Base-by-base conservation (phyloP, 345 rosid species). In the Rhodamnia argentea region DNA sequence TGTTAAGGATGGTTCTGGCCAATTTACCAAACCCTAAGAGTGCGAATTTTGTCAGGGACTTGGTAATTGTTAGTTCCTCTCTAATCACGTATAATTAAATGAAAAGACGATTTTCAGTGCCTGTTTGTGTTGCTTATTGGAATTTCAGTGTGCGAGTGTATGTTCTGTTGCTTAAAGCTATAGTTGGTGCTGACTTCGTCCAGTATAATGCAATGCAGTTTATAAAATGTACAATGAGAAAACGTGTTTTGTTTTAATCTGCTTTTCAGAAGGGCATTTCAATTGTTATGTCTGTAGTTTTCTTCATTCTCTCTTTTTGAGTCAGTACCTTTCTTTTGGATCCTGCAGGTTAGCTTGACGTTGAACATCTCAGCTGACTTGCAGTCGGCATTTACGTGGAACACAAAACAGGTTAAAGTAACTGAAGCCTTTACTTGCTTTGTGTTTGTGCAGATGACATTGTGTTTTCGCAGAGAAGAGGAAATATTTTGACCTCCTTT, bases 381-480 rank as follows among this genome's bases (percentile, higher is more conserved):
- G 83, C 97, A 94, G 87, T 95, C 99, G n/a, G 83, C 95, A 50
- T 98, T 95, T 87, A 95, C 98, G 14, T 96, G 99, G 99, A 98
- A 98, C 93, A 98, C 99, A 11, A 96, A 98, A 86, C 99, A 98
- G 98, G 99, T 98, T 76, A 74, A 74, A 76, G 23, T 86, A 51
- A 42, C 22, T 37, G 47, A 70, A 37, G 0, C 81, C 26, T 70
- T 32, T 26, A 37, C 81, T 70, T 37, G 78, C 47, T 70, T 32
- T 37, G 15, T 0, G 7, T 70, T 18, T 70, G 81, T 64, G 76
- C 44, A 12, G 32, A 85, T 55, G 57, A 53, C 27, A n/a, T 40
- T 83, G 42, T 56, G 52, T 47, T 59, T 29, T 18, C 10, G 26
- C 0, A 3, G 23, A 16, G 32, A 70, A 37, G 81, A 70, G 47